Conservation (phyloP, 2,329 filamentous ascomycete genomes). For the Aspergillus novoparasiticus region DNA sequence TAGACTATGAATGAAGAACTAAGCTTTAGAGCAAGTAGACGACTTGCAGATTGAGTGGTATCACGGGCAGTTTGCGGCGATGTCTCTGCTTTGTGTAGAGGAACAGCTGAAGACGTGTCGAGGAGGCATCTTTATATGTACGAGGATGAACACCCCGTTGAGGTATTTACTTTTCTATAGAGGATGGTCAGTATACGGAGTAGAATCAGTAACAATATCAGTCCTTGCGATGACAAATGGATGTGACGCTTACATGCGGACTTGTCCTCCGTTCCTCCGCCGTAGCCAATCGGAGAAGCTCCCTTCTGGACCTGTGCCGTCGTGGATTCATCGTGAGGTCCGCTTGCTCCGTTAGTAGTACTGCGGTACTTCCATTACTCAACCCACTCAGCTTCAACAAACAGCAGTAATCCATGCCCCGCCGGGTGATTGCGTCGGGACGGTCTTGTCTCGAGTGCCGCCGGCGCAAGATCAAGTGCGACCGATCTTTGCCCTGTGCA, state of each 20-base stretch:
- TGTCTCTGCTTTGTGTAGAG: background rate
- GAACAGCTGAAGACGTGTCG: background rate
- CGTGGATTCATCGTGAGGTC: background rate
- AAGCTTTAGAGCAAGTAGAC: background rate
- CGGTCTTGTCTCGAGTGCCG: conserved; percentile 28
- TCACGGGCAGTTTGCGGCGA: background rate
- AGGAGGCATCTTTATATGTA: conserved; percentile 4
- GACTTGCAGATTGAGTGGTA: background rate
- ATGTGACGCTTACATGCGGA: conserved; percentile 4
- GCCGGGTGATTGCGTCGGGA: conserved; percentile 10
- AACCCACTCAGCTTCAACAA: background rate
- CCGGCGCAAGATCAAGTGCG: conserved; percentile 30
- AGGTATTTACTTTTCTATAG: background rate
- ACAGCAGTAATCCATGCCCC: conserved; percentile 9
- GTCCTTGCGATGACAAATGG: background rate
- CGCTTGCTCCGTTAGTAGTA: background rate
- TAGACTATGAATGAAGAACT: background rate
- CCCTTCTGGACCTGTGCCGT: background rate
- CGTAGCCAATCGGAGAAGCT: conserved; percentile 11
- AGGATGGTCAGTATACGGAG: background rate
- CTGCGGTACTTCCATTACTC: background rate
- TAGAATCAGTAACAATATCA: background rate
- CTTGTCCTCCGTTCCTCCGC: conserved; percentile 13
- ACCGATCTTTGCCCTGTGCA: conserved; percentile 26
- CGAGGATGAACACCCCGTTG: background rate